phyloP scores from a whole-genome alignment of 208 protist species.

The Porcisia hertigi region DNA sequence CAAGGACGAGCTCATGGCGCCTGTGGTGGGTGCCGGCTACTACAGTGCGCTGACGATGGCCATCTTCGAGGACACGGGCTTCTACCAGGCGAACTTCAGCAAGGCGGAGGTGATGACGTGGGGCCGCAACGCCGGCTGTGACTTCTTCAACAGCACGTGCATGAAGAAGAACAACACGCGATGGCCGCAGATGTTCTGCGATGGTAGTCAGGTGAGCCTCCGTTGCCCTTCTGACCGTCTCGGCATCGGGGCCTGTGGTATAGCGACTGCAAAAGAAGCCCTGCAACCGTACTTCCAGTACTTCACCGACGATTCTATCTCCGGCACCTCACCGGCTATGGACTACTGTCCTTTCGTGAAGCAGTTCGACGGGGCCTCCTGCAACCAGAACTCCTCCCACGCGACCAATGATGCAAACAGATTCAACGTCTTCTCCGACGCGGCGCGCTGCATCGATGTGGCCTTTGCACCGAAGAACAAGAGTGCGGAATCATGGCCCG shows the following conservation, averaged over 20 bases:
- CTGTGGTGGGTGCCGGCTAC: too few species aligned
- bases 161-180: constrained; percentile 29
- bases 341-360: background rate
- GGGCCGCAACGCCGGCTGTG: constrained; percentile 73
- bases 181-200: constrained; percentile 65
- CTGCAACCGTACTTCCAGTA: constrained; percentile 46
- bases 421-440: constrained; percentile 8
- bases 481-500: background rate
- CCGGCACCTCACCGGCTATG: too few species aligned
- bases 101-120: constrained; percentile 70
- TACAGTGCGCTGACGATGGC: constrained; percentile 84
- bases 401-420: background rate
- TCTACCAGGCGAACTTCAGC: constrained; percentile 69
- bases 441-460: constrained; percentile 1
- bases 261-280: background rate
- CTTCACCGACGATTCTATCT: constrained; percentile 37
- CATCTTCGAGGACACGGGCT: constrained; percentile 74
- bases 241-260: constrained; percentile 29
- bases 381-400: background rate
- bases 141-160: constrained; percentile 48
- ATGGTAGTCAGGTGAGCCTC: constrained; percentile 29
- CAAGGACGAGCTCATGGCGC: too few species aligned
- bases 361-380: background rate
- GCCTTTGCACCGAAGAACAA: background rate
- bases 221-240: background rate